Evolutionary conservation across 1,284 basidiomycete genomes (phyloP), one percentile per base, ranked within the genome.

Genomic region (Papiliotrema terrestris): DNA sequence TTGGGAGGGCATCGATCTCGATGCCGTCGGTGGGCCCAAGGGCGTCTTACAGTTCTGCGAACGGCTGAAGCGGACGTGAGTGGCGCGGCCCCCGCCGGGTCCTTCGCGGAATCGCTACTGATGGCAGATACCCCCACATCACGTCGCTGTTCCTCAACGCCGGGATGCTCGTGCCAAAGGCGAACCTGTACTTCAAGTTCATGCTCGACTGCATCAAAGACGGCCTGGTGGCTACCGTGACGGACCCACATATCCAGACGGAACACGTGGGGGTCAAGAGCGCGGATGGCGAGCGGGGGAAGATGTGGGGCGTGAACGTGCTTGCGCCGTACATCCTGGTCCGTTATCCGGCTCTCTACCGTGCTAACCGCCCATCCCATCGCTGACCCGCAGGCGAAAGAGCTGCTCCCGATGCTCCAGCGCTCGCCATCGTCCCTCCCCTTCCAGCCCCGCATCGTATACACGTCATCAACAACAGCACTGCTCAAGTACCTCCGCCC

Each of bases 101-200:
- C 35, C 14, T 32, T 29, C 14, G 6, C 19, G 17, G 42, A 15
- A 35, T 2, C n/a, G 17, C 3, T 45, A 14, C 41, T 56, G 52
- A 57, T 53, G 57, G 15, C 56, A 92, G 90, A 60, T 88, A 91
- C 63, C 83, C 86, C 1, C 89, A 92, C 65, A 78, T 94, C 49
- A 90, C 90, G 0, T 87, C 88, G 60, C 74, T 93, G 35, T 84
- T 90, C 53, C 85, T 84, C 67, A 95, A 94, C 63, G 91, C 91
- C 17, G 91, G 91, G 2, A 79, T 86, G 4, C 85, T 83, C 2
- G 82, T 82, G 41, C 87, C 86, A 66, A 75, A 65, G n/a, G 78
- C 79, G 22, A 81, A 91, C 32, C 71, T 86, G 63, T 87, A 83
- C 80, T 54, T 72, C 0, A 56, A 59, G 0, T 80, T 81, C 22